Base-by-base conservation (phyloP, 1,284 basidiomycete genomes). In the Trichosporon sp. region DNA sequence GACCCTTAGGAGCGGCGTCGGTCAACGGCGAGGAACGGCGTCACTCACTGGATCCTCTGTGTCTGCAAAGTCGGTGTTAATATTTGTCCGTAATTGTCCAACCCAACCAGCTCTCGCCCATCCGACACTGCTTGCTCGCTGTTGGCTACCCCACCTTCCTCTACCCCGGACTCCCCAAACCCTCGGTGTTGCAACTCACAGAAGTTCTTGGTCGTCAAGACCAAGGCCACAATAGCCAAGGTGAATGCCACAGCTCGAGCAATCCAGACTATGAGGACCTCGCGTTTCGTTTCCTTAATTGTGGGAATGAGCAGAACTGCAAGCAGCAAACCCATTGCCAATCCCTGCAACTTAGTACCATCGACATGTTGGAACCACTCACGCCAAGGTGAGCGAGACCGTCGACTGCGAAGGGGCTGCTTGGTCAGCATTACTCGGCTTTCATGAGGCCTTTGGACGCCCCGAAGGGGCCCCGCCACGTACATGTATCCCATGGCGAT, bases 171-270 rank as follows among this genome's bases (percentile, higher is more conserved):
- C 21, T 32, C 51, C 19, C 65, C 65, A 40, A 21, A 32, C 21
- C 40, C 31, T 26, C 31, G 51, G 21, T 19, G 46, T 11, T 4
- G 51, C 8, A 16, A 77, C 78, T 77, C 59, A 84, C 81, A 97
- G 83, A 98, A 98, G 83, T 98, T 98, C 74, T 90, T 87, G 38
- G 88, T 88, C 46, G 98, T 87, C 2, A 94, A 87, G 31, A 95
- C 91, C 75, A 92, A 96, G 38, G 96, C 87, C 35, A 96, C 85
- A 26, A 96, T 83, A 2, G 90, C 88, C 54, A 96, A 76, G 0
- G 91, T 90, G 38, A 93, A 86, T 0, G 93, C 92, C 38, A 90
- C 84, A 14, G 93, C 76, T 69, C 96, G 89, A 77, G 92, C 88
- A 43, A 78, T 84, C 90, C 92, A 94, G 76, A 91, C 89, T 64